phyloP scores from a whole-genome alignment of 2,329 filamentous ascomycete species.

The Colletotrichum liriopes region DNA sequence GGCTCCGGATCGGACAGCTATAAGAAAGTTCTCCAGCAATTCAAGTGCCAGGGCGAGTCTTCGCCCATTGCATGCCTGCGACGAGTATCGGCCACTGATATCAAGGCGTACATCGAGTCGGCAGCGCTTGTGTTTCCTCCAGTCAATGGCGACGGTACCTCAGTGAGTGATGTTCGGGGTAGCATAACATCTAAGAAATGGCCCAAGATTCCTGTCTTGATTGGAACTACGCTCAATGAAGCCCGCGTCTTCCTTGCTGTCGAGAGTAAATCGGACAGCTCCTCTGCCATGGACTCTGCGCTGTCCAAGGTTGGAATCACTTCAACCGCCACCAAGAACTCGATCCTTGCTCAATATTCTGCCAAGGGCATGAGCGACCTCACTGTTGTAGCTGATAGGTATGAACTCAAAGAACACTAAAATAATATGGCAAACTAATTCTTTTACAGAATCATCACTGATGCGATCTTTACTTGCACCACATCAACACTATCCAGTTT shows the following conservation, averaged over 20 bases:
- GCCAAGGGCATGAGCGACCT: slow-evolving; percentile 5
- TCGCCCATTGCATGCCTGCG: slow-evolving; percentile 26
- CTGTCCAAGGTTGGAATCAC: slow-evolving; percentile 12
- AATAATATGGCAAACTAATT: not conserved
- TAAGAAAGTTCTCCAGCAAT: slow-evolving; percentile 26
- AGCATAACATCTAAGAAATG: slow-evolving; percentile 30
- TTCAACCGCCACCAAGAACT: slow-evolving; percentile 13
- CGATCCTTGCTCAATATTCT: slow-evolving; percentile 8
- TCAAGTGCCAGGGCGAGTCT: slow-evolving; percentile 14
- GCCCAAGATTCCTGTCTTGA: slow-evolving; percentile 37
- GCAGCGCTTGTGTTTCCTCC: slow-evolving; percentile 35
- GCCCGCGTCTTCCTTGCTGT: slow-evolving; percentile 31
- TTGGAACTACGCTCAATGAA: slow-evolving; percentile 34
- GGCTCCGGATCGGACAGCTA: slow-evolving; percentile 34
- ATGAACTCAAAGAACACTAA: not conserved
- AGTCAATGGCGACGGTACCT: slow-evolving; percentile 32
- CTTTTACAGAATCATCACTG: slow-evolving; percentile 25
- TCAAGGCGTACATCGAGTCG: slow-evolving; percentile 34
- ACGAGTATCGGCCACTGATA: slow-evolving; percentile 11
- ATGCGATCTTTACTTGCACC: slow-evolving; percentile 34
- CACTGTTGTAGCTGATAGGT: slow-evolving; percentile 12
- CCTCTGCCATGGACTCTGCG: not conserved
- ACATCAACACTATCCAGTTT: slow-evolving; percentile 25
- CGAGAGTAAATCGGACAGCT: not conserved
- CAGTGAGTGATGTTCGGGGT: slow-evolving; percentile 20